A percentile compares a stretch with the other conserved stretches of the same genome.
These are phyloP conservation scores for Candida silvicultrix DNA, from an alignment of 805 yeast species.

Conservation along the genomic window DNA sequence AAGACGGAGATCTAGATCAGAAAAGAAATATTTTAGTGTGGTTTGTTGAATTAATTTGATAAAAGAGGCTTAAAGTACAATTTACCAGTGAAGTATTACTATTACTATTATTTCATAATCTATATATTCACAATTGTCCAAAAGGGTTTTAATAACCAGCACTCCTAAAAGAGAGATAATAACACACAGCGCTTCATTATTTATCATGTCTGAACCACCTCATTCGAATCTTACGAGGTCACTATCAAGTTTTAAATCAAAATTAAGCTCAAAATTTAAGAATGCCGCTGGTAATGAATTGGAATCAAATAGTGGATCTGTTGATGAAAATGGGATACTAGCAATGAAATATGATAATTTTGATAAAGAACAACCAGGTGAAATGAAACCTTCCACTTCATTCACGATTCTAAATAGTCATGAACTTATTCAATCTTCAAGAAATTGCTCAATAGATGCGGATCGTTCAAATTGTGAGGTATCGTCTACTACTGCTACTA, in stretches of 20 bases:
- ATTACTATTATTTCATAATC: no score
- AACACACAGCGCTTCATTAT: background rate
- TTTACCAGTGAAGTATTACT: no score
- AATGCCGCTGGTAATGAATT: background rate
- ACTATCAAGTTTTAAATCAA: constrained; percentile 17
- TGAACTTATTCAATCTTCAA: background rate
- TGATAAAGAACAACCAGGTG: background rate
- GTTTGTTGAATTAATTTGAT: no score
- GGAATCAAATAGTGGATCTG: background rate
- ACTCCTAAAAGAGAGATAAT: no score
- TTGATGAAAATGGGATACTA: constrained; percentile 9
- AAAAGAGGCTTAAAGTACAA: no score
- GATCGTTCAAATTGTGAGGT: background rate
- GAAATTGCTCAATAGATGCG: background rate
- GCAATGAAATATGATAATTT: constrained; percentile 20
- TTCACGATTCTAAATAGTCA: background rate
- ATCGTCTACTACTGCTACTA: no score
- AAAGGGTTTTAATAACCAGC: no score
- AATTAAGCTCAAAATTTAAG: constrained; percentile 15
- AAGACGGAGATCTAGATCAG: no score
- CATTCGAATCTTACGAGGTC: constrained; percentile 16
- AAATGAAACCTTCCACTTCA: background rate
- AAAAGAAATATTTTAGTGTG: no score
- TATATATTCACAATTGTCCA: no score
- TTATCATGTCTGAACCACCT: background rate